Evolutionary conservation across 306 rosid species (phyloP).

Genomic region (Citrullus mucosospermus): DNA sequence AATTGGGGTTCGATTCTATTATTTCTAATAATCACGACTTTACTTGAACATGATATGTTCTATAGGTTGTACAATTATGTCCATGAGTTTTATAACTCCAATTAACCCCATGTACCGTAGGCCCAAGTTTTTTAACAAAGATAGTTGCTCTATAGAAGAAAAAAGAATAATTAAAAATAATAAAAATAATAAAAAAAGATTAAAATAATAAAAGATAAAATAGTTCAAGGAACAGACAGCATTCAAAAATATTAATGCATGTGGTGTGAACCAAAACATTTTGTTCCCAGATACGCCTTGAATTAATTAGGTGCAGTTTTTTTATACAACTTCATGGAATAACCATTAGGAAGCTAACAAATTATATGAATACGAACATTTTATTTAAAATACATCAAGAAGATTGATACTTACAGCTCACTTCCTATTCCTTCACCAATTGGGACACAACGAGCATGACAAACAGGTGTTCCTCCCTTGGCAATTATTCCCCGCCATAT

Average conservation of each 20-base stretch:
- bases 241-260: background rate
- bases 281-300: background rate
- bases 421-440: slow-evolving; percentile 69
- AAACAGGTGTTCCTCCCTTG: slow-evolving; percentile 96
- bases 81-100: background rate
- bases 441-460: slow-evolving; percentile 90
- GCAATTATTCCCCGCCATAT: slow-evolving; percentile 94
- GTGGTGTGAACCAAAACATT: background rate
- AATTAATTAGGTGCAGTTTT: background rate
- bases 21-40: background rate
- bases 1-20: background rate
- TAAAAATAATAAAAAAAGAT: too few species aligned
- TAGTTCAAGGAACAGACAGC: background rate
- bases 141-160: background rate
- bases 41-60: background rate
- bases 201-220: background rate
- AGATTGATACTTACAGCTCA: slow-evolving; percentile 72
- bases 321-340: background rate
- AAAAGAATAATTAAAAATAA: too few species aligned
- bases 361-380: background rate
- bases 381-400: background rate
- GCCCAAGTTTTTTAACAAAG: background rate
- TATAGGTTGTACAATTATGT: background rate
- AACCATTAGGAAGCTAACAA: background rate
- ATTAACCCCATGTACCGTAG: background rate